phyloP scores from a whole-genome alignment of 352 stramenopile genomes.

The Phytophthora constricta region DNA sequence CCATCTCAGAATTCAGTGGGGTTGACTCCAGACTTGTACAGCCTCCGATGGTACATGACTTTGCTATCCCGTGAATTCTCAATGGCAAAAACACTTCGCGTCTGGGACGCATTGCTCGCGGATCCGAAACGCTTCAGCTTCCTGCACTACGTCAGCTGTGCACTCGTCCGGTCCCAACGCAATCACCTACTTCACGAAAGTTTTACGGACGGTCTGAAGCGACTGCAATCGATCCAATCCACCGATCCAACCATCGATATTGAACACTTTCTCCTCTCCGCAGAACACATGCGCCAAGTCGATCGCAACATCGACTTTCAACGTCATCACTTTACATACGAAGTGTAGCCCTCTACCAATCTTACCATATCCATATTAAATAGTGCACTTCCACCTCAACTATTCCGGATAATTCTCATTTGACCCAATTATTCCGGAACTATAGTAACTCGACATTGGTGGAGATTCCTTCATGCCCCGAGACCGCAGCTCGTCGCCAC shows the following conservation, averaged over 20 bases:
- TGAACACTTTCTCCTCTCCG: conserved; percentile 40
- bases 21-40: conserved; percentile 68
- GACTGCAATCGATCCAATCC: conserved; percentile 50
- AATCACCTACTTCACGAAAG: conserved; percentile 39
- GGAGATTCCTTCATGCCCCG: background rate
- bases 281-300: conserved; percentile 55
- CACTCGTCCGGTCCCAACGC: conserved; percentile 61
- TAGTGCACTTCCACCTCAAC: background rate
- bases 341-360: background rate
- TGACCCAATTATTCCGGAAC: too few relatives aligned
- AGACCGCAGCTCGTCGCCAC: conserved; percentile 23
- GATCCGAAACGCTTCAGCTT: conserved; percentile 75
- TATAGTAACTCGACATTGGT: too few relatives aligned
- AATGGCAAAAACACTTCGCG: conserved; percentile 55
- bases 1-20: conserved; percentile 63
- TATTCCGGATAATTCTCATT: background rate
- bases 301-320: conserved; percentile 45
- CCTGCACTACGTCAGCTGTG: conserved; percentile 69
- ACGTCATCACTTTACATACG: background rate
- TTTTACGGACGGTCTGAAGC: conserved; percentile 52
- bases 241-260: conserved; percentile 26
- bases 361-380: background rate
- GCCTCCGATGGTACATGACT: conserved; percentile 79
- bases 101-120: conserved; percentile 70
- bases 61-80: conserved; percentile 67